Base-by-base conservation (phyloP, 179 eudicot species). In the Silene noctiflora region DNA sequence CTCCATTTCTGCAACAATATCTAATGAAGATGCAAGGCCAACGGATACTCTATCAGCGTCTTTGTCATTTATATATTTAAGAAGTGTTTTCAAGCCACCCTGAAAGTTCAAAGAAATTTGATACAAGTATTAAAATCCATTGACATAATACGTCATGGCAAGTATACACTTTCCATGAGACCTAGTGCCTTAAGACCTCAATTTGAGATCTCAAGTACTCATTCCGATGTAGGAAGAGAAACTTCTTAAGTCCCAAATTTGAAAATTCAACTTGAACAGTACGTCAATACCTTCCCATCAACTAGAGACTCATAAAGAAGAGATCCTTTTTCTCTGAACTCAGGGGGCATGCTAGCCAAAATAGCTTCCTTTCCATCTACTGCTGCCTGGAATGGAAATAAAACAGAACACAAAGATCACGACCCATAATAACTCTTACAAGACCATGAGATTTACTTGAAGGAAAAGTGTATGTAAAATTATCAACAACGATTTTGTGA, bases 311-410 rank as follows among this genome's bases (percentile, higher is more conserved):
- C 82, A 79, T 93, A 86, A 77, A 93, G 80, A 72, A 80, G 79
- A 33, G 87, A 82, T 33, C 95, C 99, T 58, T 81, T 85, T 78
- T 88, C 97, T 83, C 78, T 91, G 7, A 81, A 80, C 69, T 91
- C 97, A 72, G 89, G 78, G 17, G 99, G 99, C 48, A 88, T 72
- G 82, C 95, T 86, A 35, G 85, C 82, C 82, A 95, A 84, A 73
- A 95, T 93, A 72, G 95, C 86, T 76, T 87, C 95, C 83, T 95
- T 95, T 72, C 89, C 97, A 86, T 95, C 99, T 58, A 76, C 79
- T 21, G 97, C 97, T 82, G 90, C 87, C 97, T 95, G 88, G 72
- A 80, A 80, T 65, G 42, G 66, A 61, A 73, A 42, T 58, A 12
- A 29, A 76, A 59, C 39, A 64, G 24, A 17, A 44, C 31, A 4